Evolutionary conservation across 2,329 filamentous ascomycete species (phyloP), one percentile per base, ranked within the genome.

Genomic region (Colletotrichum siamense): DNA sequence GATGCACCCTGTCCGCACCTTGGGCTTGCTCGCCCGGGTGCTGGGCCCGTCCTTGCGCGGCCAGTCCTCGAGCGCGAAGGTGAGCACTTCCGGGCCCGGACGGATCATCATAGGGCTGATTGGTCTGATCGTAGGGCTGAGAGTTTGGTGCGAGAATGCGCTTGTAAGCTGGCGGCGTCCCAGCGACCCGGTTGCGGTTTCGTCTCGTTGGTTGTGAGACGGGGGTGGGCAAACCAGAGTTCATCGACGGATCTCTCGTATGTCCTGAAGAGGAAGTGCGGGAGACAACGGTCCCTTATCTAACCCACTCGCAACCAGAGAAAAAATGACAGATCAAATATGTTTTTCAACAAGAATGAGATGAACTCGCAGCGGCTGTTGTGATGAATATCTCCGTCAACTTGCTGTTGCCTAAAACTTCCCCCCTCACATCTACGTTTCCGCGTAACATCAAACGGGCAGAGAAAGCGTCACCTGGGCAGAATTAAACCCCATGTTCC

Each of bases 1-100:
- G 15, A 77, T 22, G 36, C 77, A 78, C 65, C 77, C 77, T 6
- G 78, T 78, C 15, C 77, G 75, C 34, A 78, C 77, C 57, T 78
- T 79, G 52, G 75, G 77, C 26, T 59, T 78, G 55, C 73, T 79
- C 7, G 77, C 72, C n/a, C 77, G 66, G 36, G 69, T 75, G 12
- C 18, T 39, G 15, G 73, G 73, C 24, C 73, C 73, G 16, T 39
- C 7, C 36, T 65, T 73, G 24, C 39, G 57, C 55, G 73, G 73
- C 73, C 73, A 73, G 73, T 75, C 65, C 36, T 67, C 69, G 30
- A 75, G 49, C 5, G 73, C 69, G 13, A 75, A 75, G 57, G 69
- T 75, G n/a, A 75, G 69, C 18, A 75, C 49, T 18, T 32, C 39
- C 16, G 69, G 69, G 24, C 69, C 73, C 18, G 55, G 18, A 26